Base-by-base conservation (phyloP, 2,329 filamentous ascomycete genomes). In the Aspergillus proliferans region DNA sequence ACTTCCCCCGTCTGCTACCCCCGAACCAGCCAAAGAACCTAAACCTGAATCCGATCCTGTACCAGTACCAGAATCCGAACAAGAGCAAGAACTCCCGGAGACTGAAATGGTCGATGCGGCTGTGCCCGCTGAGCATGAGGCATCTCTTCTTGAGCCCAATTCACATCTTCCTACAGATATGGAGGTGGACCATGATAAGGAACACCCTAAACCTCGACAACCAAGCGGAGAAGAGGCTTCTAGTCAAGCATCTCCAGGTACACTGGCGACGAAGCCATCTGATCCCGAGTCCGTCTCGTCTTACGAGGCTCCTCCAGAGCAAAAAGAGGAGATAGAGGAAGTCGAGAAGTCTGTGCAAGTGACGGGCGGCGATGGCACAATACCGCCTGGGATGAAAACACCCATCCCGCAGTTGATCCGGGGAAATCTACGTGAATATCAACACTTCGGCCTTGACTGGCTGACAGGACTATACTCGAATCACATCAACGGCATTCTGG, bases 361-460 rank as follows among this genome's bases (percentile, higher is more conserved):
- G 55, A 48, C 72, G 67, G 47, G 54, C 68, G 46, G 64, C 38
- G 19, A 65, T 52, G 60, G 68, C 47, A 71, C 73, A 3, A 70
- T 72, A 28, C 69, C 64, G 43, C 69, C 69, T 47, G 64, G 69
- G 28, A 40, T 74, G 50, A 87, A 85, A 57, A 91, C 84, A 0
- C 83, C 87, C 6, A 80, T 93, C 9, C 91, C 90, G 0, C 86
- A 89, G 52, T 78, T 98, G 9, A 75, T 96, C 0, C 85, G 93
- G 45, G 93, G 93, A 18, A 95, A 83, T 0, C 74, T 98, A 9
- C 87, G 94, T 66, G 92, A 95, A 66, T 98, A 98, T 63, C 93
- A 98, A 60, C 93, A 96, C 62, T 88, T 88, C 62, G 94, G 93
- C n/a, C 74, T 98, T 6, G 93, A 98, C 66, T 98, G 93, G 93